Evolutionary conservation across 2,329 filamentous ascomycete genomes (phyloP).

Genomic region (Epichloe festucae): DNA sequence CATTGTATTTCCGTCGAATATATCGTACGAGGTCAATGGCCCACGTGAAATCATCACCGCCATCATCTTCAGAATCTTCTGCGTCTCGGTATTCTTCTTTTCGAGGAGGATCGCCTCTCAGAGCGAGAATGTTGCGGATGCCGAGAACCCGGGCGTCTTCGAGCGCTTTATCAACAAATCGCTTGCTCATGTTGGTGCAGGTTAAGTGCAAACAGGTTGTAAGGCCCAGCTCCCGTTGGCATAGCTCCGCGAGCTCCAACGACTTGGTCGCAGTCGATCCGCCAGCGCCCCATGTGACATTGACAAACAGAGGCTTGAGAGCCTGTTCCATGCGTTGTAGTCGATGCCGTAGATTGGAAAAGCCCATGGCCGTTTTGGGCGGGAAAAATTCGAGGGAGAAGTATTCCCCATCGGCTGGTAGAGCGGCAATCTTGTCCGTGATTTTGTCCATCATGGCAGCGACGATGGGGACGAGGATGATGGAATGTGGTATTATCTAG

Average conservation of each 20-base stretch:
- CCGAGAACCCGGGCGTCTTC: conserved; percentile 84
- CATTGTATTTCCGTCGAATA: conserved; percentile 71
- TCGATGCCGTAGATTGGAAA: conserved; percentile 83
- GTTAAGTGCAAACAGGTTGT: conserved; percentile 95
- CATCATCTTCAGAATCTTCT: conserved; percentile 42
- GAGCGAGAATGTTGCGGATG: conserved; percentile 83
- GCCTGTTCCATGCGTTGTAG: conserved; percentile 91
- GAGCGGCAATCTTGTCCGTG: conserved; percentile 84
- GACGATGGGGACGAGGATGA: background rate
- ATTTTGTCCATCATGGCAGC: conserved; percentile 60
- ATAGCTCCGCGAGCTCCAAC: conserved; percentile 87
- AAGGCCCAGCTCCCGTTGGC: conserved; percentile 79
- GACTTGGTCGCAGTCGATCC: conserved; percentile 86
- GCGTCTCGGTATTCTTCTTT: conserved; percentile 71
- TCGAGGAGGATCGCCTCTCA: conserved; percentile 82
- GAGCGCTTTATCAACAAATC: conserved; percentile 74
- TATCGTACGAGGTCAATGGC: conserved; percentile 83
- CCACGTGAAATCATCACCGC: conserved; percentile 72
- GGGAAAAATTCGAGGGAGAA: conserved; percentile 99
- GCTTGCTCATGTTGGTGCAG: conserved; percentile 92
- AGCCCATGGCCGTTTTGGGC: conserved; percentile 92
- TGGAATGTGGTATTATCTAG: background rate
- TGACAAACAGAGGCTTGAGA: conserved; percentile 85
- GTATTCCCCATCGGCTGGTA: conserved; percentile 71
- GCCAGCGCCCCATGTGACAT: conserved; percentile 94